Evolutionary conservation across 176 grass and related monocot genomes (phyloP), one percentile per base, ranked within the genome.

Genomic region (Cocos nucifera): DNA sequence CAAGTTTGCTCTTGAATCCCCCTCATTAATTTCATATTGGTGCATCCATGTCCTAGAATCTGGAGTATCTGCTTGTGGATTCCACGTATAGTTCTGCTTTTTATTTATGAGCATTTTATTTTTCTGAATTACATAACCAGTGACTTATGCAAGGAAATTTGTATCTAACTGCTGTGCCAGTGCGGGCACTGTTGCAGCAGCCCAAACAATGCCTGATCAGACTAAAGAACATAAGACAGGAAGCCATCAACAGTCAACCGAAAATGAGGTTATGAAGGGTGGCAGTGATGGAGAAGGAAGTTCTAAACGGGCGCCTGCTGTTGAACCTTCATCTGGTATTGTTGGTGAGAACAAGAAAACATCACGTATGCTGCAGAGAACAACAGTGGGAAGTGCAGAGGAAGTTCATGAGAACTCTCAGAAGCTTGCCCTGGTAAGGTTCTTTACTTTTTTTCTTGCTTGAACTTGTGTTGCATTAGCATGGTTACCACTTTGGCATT

Each of bases 221-320:
- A 85, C 22, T 76, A 88, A 65, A 85, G 53, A 49, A 54, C 58
- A 14, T 4, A 88, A 88, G 59, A 64, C 53, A 57, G 73, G 52
- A 58, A 74, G 16, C 61, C 70, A 76, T 59, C 78, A 73, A 59
- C 50, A 55, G 23, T 20, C 58, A 55, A 7, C 14, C 16, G 59
- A 59, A 35, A 32, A 63, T 54, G 58, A 17, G 19, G 19, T 54
- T 70, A 57, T 74, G 50, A 66, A 67, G 64, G 50, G 23, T 6
- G 69, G 53, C 51, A 68, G 78, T 66, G 87, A 64, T 54, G 80
- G 72, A 23, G 84, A 97, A 83, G 84, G 81, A 64, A 91, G 81
- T 17, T 98, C 84, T 20, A 88, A 82, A 62, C 7, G 2, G 1
- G 35, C 2, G 35, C 29, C 15, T 14, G 66, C 63, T 48, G 81